phyloP scores from a whole-genome alignment of 2,329 filamentous ascomycete species.

The Thyridium curvatum region DNA sequence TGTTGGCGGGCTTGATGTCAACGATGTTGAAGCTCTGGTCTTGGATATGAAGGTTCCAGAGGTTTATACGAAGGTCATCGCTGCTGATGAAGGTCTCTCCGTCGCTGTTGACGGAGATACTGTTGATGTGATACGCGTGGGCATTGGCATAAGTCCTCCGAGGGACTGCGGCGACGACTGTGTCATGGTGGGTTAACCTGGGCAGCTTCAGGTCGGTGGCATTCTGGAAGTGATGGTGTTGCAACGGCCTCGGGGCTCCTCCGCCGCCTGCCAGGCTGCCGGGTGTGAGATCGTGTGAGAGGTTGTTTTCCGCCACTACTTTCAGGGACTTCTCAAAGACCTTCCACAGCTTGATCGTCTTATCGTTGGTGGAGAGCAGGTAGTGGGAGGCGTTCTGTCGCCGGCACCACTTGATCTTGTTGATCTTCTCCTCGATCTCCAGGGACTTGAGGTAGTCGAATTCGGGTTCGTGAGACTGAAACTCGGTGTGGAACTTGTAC shows the following conservation, averaged over 20 bases:
- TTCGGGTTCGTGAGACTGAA: constrained; percentile 98
- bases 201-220: constrained; percentile 85
- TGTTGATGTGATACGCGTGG: constrained; percentile 99
- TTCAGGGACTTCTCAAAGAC: constrained; percentile 99
- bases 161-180: constrained; percentile 92
- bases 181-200: constrained; percentile 95
- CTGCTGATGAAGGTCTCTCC: constrained; percentile 99
- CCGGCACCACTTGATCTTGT: constrained; percentile 99
- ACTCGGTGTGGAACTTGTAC: constrained; percentile 99
- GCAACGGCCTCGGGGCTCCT: constrained; percentile 67
- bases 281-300: constrained; percentile 89
- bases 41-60: constrained; percentile 99
- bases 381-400: constrained; percentile 98
- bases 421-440: constrained; percentile 99
- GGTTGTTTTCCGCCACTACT: constrained; percentile 97
- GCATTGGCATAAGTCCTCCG: constrained; percentile 96
- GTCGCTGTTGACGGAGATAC: constrained; percentile 99
- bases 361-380: constrained; percentile 96
- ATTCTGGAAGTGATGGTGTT: constrained; percentile 69
- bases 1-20: constrained; percentile 98
- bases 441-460: constrained; percentile 99
- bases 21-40: constrained; percentile 99
- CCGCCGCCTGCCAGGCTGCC: constrained; percentile 66
- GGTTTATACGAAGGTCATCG: constrained; percentile 93
- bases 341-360: constrained; percentile 99